Percentiles rank a stretch among this genome's conserved stretches.
These are phyloP conservation scores for Eimeria maxima DNA, from an alignment of 169 alveolate species.

Conservation along the genomic window DNA sequence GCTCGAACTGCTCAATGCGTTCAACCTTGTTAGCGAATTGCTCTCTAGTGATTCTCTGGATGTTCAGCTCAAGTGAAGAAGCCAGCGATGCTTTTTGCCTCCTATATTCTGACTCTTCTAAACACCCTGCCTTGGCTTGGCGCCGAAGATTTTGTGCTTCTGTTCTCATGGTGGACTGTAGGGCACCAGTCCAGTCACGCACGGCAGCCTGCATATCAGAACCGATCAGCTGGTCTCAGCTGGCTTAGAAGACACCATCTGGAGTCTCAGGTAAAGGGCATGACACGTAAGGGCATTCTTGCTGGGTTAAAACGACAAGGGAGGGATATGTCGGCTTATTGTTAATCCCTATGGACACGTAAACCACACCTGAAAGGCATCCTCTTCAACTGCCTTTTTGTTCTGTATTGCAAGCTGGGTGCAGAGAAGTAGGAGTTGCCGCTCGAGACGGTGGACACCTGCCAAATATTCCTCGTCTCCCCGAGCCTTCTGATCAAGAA, in stretches of 20 bases:
- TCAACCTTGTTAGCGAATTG: conserved; percentile 53
- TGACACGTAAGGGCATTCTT: not conserved
- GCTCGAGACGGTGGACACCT: conserved; percentile 63
- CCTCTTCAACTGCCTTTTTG: conserved; percentile 51
- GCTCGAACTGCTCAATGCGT: conserved; percentile 61
- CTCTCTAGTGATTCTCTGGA: conserved; percentile 65
- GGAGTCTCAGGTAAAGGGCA: too few relatives aligned
- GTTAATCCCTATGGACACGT: not conserved
- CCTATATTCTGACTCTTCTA: conserved; percentile 64
- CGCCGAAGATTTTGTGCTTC: conserved; percentile 63
- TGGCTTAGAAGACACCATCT: not conserved
- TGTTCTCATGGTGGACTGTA: conserved; percentile 48
- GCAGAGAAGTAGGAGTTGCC: conserved; percentile 64
- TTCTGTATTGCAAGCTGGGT: conserved; percentile 59
- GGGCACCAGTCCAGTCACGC: conserved; percentile 56
- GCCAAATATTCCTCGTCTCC: conserved; percentile 64
- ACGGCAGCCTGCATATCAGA: conserved; percentile 53
- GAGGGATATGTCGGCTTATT: not conserved
- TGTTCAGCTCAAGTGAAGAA: conserved; percentile 27
- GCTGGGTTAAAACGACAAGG: not conserved
- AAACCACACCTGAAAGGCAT: conserved; percentile 36
- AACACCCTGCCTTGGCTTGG: conserved; percentile 57
- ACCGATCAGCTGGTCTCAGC: not conserved
- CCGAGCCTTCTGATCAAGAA: conserved; percentile 60
- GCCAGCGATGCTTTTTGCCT: conserved; percentile 38